phyloP scores from a whole-genome alignment of 371 early-diverging fungal genomes.

The Parasitella parasitica region DNA sequence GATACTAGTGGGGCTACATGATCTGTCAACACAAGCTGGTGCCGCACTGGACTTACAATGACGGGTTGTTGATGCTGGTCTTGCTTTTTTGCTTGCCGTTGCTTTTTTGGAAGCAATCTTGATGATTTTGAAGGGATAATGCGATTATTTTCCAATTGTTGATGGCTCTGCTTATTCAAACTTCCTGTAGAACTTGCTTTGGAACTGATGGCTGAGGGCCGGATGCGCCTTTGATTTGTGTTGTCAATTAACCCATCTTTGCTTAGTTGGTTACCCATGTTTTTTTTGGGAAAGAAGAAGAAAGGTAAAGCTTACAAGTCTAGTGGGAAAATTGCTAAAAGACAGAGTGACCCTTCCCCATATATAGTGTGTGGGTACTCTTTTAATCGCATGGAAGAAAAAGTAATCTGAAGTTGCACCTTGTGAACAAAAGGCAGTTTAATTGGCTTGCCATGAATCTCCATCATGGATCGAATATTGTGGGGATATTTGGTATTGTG shows the following conservation, averaged over 20 bases:
- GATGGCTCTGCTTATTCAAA: not conserved
- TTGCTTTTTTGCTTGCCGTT: not conserved
- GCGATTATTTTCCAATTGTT: not conserved
- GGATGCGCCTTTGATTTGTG: not conserved
- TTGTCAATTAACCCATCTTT: slow-evolving; percentile 15
- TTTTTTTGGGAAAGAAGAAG: not conserved
- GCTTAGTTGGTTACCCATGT: slow-evolving; percentile 25
- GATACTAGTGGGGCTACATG: slow-evolving; percentile 19
- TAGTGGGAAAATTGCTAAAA: slow-evolving; percentile 6
- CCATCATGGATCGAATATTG: not conserved
- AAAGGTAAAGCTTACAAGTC: not conserved
- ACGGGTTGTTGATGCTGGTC: not conserved
- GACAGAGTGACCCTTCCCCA: not conserved
- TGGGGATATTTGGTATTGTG: not conserved
- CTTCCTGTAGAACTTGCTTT: not conserved
- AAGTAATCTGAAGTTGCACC: not conserved
- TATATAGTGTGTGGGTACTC: not conserved
- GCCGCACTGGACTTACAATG: slow-evolving; percentile 17
- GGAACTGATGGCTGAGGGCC: not conserved
- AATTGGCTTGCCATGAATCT: not conserved
- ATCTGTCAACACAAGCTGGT: slow-evolving; percentile 20
- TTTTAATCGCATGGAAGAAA: not conserved
- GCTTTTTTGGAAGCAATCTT: not conserved
- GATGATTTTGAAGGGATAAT: not conserved
- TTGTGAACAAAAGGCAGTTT: not conserved